Evolutionary conservation across 805 yeast species (phyloP), one percentile per base, ranked within the genome.

Genomic region (Brettanomyces anomalus): DNA sequence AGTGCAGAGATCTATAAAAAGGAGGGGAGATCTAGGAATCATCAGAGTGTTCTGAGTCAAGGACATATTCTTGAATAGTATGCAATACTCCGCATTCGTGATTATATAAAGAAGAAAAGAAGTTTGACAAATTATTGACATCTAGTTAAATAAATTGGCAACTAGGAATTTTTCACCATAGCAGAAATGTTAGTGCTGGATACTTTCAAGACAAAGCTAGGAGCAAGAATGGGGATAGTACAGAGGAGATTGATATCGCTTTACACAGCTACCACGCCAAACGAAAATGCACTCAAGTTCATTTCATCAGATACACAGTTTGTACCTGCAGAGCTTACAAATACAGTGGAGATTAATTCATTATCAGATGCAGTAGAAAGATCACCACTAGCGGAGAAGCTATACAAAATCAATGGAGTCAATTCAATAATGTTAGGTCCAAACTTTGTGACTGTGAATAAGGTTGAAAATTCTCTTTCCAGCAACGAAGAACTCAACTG

Each of bases 221-320:
- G 28, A 24, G 6, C 28, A 24, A 24, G 28, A 11, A 7, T 24
- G 28, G 28, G 28, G 28, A 24, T 24, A 24, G 6, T 24, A 11
- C 28, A 24, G 10, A 24, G 31, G 31, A 45, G 60, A 42, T 43
- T 48, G 26, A 35, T 52, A 7, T 46, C 56, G 1, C 39, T 61
- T 4, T 66, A 72, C 48, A 65, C 86, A 0, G 55, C 72, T 16
- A 66, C 80, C 2, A 83, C 93, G 0, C 93, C 93, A 13, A 82
- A 82, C 54, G 85, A 78, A 41, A 78, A 83, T 58, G 88, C 93
- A 1, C 61, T 83, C 43, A 83, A 83, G 55, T 83, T 80, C 55
- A 65, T 80, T 7, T 64, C 77, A 2, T 65, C 64, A 13, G 76
- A 73, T 41, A 58, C 55, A 47, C 54, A 57, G n/a, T 70, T 76